Conservation (phyloP, 2,329 filamentous ascomycete species). For the Tolypocladium amazonense region DNA sequence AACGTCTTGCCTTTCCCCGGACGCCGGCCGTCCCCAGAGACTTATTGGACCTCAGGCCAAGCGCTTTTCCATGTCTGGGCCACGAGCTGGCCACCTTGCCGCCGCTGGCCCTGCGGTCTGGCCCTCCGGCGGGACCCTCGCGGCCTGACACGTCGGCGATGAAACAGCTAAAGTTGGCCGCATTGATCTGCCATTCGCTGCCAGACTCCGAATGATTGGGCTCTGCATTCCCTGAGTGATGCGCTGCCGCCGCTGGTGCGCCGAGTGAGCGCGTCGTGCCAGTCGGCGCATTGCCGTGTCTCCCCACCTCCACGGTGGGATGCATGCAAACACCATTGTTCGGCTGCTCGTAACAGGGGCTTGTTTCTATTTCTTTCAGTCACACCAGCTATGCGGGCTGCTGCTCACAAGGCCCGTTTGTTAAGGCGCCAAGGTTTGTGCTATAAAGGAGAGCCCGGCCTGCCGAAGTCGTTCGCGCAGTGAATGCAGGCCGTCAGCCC, state of each 20-base stretch:
- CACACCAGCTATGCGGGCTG: background rate
- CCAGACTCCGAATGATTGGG: background rate
- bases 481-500: background rate
- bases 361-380: background rate
- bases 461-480: background rate
- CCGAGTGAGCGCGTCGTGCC: background rate
- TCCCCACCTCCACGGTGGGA: background rate
- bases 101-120: background rate
- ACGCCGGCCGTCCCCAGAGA: background rate
- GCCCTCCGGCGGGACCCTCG: background rate
- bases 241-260: background rate
- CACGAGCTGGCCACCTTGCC: background rate
- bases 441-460: slow-evolving; percentile 1
- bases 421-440: background rate
- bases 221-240: background rate
- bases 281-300: background rate
- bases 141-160: background rate
- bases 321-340: background rate
- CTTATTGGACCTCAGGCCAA: background rate
- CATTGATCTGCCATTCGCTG: background rate
- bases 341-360: background rate
- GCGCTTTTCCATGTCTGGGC: background rate
- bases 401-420: background rate
- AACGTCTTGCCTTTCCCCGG: background rate
- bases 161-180: background rate